phyloP scores from a whole-genome alignment of 805 yeast genomes.

The Teunomyces lycoperdinae region DNA sequence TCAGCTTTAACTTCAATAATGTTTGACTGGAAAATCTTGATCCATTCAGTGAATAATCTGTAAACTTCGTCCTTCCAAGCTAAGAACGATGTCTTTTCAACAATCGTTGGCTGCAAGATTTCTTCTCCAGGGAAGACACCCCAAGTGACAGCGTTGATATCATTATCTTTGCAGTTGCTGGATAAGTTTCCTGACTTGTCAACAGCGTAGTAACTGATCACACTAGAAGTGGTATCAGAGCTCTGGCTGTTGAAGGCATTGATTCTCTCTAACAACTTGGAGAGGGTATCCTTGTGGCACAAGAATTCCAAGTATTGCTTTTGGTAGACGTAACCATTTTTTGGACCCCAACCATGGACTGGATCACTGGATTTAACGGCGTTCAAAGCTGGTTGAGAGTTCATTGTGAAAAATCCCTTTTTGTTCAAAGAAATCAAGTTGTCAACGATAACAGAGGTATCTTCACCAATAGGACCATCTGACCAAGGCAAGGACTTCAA shows the following conservation, averaged over 20 bases:
- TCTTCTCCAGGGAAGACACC: constrained; percentile 97
- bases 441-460: constrained; percentile 59
- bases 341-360: constrained; percentile 93
- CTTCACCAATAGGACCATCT: constrained; percentile 82
- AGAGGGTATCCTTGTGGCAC: constrained; percentile 53
- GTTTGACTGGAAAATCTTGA: constrained; percentile 43
- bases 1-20: constrained; percentile 28
- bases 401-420: constrained; percentile 73
- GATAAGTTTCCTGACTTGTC: constrained; percentile 52
- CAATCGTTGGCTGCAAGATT: constrained; percentile 92
- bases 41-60: constrained; percentile 82
- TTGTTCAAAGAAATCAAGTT: constrained; percentile 63
- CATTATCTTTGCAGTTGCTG: constrained; percentile 71
- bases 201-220: constrained; percentile 77
- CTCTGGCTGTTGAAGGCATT: constrained; percentile 39
- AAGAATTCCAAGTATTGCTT: constrained; percentile 89
- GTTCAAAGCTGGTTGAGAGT: constrained; percentile 92
- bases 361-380: constrained; percentile 71
- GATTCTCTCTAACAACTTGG: constrained; percentile 38
- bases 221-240: constrained; percentile 38
- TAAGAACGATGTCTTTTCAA: constrained; percentile 83
- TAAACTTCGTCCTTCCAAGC: constrained; percentile 98
- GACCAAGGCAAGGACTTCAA: constrained; percentile 88
- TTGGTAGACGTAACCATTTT: constrained; percentile 88
- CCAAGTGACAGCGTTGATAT: constrained; percentile 96